Evolutionary conservation across 2,329 filamentous ascomycete genomes (phyloP), one percentile per base, ranked within the genome.

Genomic region (Monosporascus sp.): DNA sequence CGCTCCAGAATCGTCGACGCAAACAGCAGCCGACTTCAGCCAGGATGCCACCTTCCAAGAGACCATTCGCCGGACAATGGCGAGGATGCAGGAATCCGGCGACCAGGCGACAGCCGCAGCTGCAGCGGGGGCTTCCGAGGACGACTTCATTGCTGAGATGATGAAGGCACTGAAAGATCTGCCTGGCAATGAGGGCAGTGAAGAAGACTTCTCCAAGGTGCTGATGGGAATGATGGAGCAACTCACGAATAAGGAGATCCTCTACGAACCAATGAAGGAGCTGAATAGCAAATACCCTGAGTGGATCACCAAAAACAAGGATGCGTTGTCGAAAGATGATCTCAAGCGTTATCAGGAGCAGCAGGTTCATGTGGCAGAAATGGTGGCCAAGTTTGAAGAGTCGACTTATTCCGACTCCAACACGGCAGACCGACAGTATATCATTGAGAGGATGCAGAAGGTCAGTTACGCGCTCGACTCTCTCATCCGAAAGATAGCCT

Each of bases 211-310:
- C 64, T 91, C 90, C 53, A 93, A 96, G 74, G 90, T 97, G 84
- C 82, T 99, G 55, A 84, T 96, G 80, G 89, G 89, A 51, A 96
- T 97, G 90, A 97, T 99, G 93, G 90, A 97, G 73, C 92, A 99
- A 71, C 80, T 99, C 58, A 97, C 94, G 3, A 96, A 96, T 71
- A 97, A 96, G 76, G 94, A 97, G 62, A 97, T 99, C 58, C 74
- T 99, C 49, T 97, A 97, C 68, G 93, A 99, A 74, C 94, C 94
- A 2, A 97, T 99, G 91, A 96, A 96, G 75, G 94, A 99, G 72
- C 76, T 99, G 47, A 76, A 96, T 69, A 87, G 90, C 50, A 97
- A 97, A 71, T 99, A 94, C 66, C 93, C 92, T 0, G 84, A 74
- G 2, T 99, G 94, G 93, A 79, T 99, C 68, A 81, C 82, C 63